Evolutionary conservation across 2,329 filamentous ascomycete species (phyloP).

Genomic region (Penicillium janthinellum): DNA sequence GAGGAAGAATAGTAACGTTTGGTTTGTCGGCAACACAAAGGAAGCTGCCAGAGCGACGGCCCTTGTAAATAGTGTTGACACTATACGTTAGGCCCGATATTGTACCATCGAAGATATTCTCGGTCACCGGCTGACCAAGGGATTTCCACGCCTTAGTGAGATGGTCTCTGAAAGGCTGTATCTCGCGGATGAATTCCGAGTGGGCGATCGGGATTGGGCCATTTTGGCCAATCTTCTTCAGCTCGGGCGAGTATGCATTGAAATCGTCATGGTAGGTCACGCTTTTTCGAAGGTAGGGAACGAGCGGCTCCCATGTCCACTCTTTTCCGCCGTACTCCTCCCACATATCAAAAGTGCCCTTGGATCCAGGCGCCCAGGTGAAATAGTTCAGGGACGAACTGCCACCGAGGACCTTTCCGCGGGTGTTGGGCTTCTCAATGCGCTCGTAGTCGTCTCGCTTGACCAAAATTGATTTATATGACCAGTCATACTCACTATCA

Average conservation of each 20-base stretch:
- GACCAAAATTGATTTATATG: constrained; percentile 64
- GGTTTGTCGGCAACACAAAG: constrained; percentile 56
- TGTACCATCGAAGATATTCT: constrained; percentile 59
- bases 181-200: constrained; percentile 58
- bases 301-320: constrained; percentile 59
- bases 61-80: constrained; percentile 58
- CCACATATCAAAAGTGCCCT: constrained; percentile 59
- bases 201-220: constrained; percentile 60
- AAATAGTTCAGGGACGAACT: constrained; percentile 64
- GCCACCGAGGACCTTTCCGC: constrained; percentile 62
- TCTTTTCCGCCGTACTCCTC: constrained; percentile 48
- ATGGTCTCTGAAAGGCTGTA: constrained; percentile 50
- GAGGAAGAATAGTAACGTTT: constrained; percentile 57
- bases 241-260: constrained; percentile 48
- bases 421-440: constrained; percentile 64
- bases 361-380: constrained; percentile 63
- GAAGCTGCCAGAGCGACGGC: constrained; percentile 56
- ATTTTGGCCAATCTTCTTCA: constrained; percentile 54
- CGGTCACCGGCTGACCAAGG: constrained; percentile 53
- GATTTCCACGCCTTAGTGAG: constrained; percentile 56
- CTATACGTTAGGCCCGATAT: constrained; percentile 58
- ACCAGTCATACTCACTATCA: constrained; percentile 60
- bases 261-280: constrained; percentile 61
- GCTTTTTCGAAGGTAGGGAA: constrained; percentile 57
- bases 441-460: constrained; percentile 59